Percentiles rank a stretch among this genome's conserved stretches.
These are phyloP conservation scores for Coleophoma eucalyptorum DNA, from an alignment of 2,329 filamentous ascomycete species.

Conservation along the genomic window DNA sequence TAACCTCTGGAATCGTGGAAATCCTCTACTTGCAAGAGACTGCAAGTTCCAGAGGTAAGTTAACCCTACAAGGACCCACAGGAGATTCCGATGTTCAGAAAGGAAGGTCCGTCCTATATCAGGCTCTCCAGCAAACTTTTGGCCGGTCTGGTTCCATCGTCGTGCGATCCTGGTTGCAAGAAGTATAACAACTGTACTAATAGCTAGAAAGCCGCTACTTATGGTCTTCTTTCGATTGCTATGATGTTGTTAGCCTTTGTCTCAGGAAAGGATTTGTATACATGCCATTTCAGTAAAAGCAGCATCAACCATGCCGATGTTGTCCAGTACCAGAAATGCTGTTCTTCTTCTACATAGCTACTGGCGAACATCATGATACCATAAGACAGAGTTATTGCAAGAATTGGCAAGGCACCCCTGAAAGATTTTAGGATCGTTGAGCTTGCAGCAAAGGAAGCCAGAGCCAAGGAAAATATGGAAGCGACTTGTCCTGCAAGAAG, in stretches of 20 bases:
- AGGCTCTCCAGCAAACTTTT: constrained; percentile 88
- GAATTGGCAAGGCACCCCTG: constrained; percentile 37
- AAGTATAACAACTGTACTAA: constrained; percentile 44
- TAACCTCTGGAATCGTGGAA: constrained; percentile 21
- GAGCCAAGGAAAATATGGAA: constrained; percentile 29
- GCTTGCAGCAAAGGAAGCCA: constrained; percentile 30
- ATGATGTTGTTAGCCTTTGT: constrained; percentile 11
- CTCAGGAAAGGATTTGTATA: not conserved
- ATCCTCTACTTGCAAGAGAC: constrained; percentile 17
- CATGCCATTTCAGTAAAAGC: constrained; percentile 42
- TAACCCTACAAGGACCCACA: constrained; percentile 71
- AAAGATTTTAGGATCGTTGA: constrained; percentile 34
- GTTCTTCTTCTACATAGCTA: constrained; percentile 97
- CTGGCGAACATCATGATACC: constrained; percentile 94
- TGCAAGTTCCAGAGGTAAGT: constrained; percentile 57
- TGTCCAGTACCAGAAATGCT: constrained; percentile 97
- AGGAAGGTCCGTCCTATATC: constrained; percentile 79
- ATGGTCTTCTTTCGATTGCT: constrained; percentile 17
- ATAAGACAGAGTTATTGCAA: constrained; percentile 57
- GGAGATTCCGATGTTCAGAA: constrained; percentile 53
- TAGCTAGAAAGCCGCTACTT: constrained; percentile 8
- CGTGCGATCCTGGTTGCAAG: constrained; percentile 62
- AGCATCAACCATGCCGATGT: constrained; percentile 65
- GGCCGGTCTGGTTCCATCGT: constrained; percentile 95
- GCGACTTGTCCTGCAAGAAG: constrained; percentile 45